Conservation (phyloP, 2,329 filamentous ascomycete genomes). For the Colletotrichum sidae region DNA sequence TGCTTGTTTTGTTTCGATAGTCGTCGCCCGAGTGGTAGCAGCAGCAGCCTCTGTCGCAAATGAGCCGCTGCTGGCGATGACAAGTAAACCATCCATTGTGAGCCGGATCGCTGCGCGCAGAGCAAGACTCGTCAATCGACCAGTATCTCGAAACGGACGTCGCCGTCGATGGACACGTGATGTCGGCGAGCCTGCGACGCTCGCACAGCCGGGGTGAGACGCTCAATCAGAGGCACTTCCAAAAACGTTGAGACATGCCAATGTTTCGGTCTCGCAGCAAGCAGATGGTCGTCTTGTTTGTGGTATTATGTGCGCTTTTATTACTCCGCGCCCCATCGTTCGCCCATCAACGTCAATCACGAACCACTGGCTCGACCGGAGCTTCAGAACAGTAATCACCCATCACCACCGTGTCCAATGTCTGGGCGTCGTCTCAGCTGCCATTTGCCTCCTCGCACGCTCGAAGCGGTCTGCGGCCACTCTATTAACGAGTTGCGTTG, state of each 20-base stretch:
- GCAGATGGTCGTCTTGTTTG: conserved; percentile 6
- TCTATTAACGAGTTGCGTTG: not conserved
- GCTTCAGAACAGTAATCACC: conserved; percentile 4
- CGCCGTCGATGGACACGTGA: not conserved
- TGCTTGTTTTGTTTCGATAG: no score
- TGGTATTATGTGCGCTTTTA: not conserved
- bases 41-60: conserved; percentile 7
- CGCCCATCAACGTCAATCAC: conserved; percentile 21
- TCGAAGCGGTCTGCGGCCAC: not conserved
- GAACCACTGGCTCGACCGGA: conserved; percentile 18
- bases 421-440: conserved; percentile 24
- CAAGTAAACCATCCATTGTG: not conserved
- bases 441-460: not conserved
- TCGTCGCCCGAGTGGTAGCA: not conserved
- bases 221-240: conserved; percentile 11
- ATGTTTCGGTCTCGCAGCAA: conserved; percentile 29
- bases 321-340: conserved; percentile 6
- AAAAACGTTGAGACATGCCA: conserved; percentile 33
- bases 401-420: not conserved
- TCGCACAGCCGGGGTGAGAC: conserved; percentile 3
- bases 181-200: not conserved
- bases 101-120: conserved; percentile 1
- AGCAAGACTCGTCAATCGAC: not conserved
- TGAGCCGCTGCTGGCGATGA: not conserved
- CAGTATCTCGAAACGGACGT: conserved; percentile 1